Base-by-base conservation (phyloP, 257 asterid species). In the Nicotiana undulata region DNA sequence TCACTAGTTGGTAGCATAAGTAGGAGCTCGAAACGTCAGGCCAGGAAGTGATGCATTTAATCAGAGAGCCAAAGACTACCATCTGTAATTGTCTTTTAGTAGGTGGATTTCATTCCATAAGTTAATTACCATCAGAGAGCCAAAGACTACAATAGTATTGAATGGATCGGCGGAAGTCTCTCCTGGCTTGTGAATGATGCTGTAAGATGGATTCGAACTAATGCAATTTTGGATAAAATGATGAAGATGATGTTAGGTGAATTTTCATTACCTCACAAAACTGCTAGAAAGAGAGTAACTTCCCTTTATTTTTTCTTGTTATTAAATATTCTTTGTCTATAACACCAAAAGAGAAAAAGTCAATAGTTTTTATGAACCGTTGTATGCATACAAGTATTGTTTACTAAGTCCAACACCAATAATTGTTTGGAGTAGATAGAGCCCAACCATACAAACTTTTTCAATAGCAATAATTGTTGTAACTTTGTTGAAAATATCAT, bases 1-100 rank as follows among this genome's bases (percentile, higher is more conserved):
- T 87, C 92, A 3, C 79, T 93, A 66, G 80, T 91, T 76, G 82
- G 86, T 20, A 89, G 93, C 85, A 90, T 90, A 67, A 82, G 91
- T 55, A 88, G 88, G 84, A 83, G 68, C 53, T 81, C 92, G 5
- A 85, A 75, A 79, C 59, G 75, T 20, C 83, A 75, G 10, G 63
- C 82, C 0, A 68, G 76, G 82, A 86, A 81, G 40, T 89, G 82
- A 84, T 64, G 49, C 61, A 24, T 49, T 59, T 72, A 49, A 49
- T 46, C 16, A 15, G 77, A 44, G 37, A 6, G 15, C 77, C 49
- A n/a, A 24, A 72, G 24, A 17, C 9, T 7, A 1, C 29, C 29
- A 37, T 37, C 9, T 37, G 46, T 37, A 37, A 37, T 1, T 66
- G 17, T 28, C 75, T 34, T 18, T 17, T 34, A 17, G 75, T 18